phyloP scores from a whole-genome alignment of 108 stramenopile species.

The Fistulifera solaris region DNA sequence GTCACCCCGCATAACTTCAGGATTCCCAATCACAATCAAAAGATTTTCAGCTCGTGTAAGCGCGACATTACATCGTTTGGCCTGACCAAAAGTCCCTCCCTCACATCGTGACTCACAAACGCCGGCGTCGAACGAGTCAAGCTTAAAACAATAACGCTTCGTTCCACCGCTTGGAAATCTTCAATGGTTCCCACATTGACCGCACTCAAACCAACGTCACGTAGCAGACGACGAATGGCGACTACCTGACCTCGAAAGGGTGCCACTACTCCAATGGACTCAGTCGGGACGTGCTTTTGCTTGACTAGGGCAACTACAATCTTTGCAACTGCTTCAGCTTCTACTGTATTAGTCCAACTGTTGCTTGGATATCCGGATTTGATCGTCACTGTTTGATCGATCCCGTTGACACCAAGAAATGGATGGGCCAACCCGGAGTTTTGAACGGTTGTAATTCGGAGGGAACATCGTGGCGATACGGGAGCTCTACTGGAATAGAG shows the following conservation, averaged over 20 bases:
- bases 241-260: conserved; percentile 69
- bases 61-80: conserved; percentile 67
- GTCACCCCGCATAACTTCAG: conserved; percentile 44
- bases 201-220: conserved; percentile 24
- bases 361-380: conserved; percentile 45
- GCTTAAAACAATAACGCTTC: conserved; percentile 52
- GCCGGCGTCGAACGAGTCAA: conserved; percentile 42
- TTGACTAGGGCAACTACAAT: conserved; percentile 29
- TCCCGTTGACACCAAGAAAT: conserved; percentile 51
- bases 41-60: conserved; percentile 57
- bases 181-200: conserved; percentile 68
- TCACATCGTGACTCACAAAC: conserved; percentile 41
- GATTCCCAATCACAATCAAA: conserved; percentile 64
- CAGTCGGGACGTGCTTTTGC: conserved; percentile 21
- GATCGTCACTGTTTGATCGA: conserved; percentile 34
- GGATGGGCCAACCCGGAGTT: conserved; percentile 51
- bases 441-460: conserved; percentile 15
- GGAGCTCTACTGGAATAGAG: conserved; percentile 12
- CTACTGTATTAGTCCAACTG: conserved; percentile 49
- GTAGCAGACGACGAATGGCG: conserved; percentile 40
- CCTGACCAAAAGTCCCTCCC: conserved; percentile 53
- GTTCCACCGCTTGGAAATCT: conserved; percentile 72
- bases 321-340: conserved; percentile 36
- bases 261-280: conserved; percentile 57
- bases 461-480: not conserved